Percentiles rank a stretch among this genome's conserved stretches.
phyloP scores from a whole-genome alignment of 768 basidiomycete genomes.

The Tricholoma bakamatsutake region DNA sequence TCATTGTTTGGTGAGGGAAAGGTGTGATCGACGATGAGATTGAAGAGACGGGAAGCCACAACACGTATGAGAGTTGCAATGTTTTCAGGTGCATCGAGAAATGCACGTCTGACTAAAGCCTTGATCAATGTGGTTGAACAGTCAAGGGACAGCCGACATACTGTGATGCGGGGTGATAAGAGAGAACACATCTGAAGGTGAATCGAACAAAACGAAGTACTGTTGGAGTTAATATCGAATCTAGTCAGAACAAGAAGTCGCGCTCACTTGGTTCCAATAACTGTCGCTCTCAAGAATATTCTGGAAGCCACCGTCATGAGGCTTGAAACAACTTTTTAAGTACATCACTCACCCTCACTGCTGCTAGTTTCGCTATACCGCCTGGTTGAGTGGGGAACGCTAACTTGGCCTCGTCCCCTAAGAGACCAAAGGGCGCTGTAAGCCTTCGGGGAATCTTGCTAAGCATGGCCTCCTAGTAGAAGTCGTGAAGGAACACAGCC shows the following conservation, averaged over 20 bases:
- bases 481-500: not conserved
- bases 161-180: conserved; percentile 82
- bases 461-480: conserved; percentile 47
- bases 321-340: not conserved
- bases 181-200: conserved; percentile 86
- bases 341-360: conserved; percentile 55
- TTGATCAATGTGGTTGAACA: conserved; percentile 1
- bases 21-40: conserved; percentile 71
- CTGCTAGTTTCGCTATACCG: conserved; percentile 72
- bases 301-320: conserved; percentile 30
- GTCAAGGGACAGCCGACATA: conserved; percentile 31
- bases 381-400: conserved; percentile 79
- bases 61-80: conserved; percentile 75
- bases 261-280: conserved; percentile 87
- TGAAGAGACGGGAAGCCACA: conserved; percentile 63
- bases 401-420: conserved; percentile 86
- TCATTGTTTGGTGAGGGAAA: conserved; percentile 57
- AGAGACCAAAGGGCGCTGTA: conserved; percentile 67
- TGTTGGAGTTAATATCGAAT: conserved; percentile 21
- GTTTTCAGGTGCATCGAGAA: conserved; percentile 81
- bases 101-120: conserved; percentile 68
- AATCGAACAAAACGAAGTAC: conserved; percentile 85
- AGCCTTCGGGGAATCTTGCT: conserved; percentile 67
- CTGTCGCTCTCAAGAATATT: conserved; percentile 67
- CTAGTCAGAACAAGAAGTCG: not conserved